Percentiles rank a stretch among this genome's conserved stretches.
These are phyloP conservation scores for Fusarium sp. DNA, from an alignment of 2,329 filamentous ascomycete species.

Conservation along the genomic window DNA sequence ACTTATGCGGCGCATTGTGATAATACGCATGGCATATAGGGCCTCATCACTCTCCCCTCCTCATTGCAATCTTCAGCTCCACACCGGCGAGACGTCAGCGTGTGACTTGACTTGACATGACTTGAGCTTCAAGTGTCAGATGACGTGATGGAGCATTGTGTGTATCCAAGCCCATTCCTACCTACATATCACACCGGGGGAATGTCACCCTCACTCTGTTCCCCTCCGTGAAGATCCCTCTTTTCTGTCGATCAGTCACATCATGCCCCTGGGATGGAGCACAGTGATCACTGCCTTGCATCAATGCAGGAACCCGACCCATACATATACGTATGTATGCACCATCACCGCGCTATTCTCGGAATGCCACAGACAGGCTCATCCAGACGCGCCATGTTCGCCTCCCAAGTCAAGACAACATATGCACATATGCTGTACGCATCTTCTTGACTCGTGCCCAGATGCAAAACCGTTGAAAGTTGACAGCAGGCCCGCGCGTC, in stretches of 20 bases:
- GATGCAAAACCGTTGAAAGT: constrained; percentile 24
- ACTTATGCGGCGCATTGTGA: constrained; percentile 34
- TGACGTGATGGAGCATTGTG: constrained; percentile 26
- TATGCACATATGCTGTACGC: too few species aligned
- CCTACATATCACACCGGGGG: not conserved
- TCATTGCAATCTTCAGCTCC: constrained; percentile 16
- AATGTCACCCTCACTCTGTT: constrained; percentile 15
- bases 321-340: constrained; percentile 4
- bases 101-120: constrained; percentile 1
- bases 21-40: constrained; percentile 33
- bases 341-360: constrained; percentile 6
- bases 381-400: not conserved
- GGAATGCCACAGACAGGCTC: constrained; percentile 17
- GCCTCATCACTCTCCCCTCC: constrained; percentile 33
- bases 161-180: constrained; percentile 32
- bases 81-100: constrained; percentile 15
- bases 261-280: constrained; percentile 5
- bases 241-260: constrained; percentile 24
- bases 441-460: not conserved
- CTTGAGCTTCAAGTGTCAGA: constrained; percentile 22
- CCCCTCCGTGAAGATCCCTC: constrained; percentile 8
- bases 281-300: constrained; percentile 23
- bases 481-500: constrained; percentile 30
- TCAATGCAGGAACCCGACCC: constrained; percentile 46
- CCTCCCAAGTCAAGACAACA: not conserved